phyloP scores from a whole-genome alignment of 495 filamentous ascomycete genomes.

The Trichoderma erinaceum region DNA sequence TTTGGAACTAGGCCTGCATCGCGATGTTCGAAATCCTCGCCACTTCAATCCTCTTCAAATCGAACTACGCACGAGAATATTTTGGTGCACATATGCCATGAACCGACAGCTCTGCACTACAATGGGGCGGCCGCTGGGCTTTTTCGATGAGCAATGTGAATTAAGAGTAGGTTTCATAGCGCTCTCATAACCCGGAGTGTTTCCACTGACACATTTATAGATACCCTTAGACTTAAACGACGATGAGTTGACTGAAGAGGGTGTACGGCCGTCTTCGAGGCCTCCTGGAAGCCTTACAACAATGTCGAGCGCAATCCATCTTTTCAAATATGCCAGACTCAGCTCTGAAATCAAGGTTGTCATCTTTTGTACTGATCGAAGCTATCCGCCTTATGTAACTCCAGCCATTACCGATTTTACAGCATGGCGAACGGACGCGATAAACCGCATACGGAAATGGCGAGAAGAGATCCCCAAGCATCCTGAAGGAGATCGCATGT shows the following conservation, averaged over 20 bases:
- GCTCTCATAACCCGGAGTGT: neutral
- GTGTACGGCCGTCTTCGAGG: neutral
- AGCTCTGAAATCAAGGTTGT: neutral
- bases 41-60: slow-evolving; percentile 1
- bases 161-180: neutral
- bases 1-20: slow-evolving; percentile 1
- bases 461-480: neutral
- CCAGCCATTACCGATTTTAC: neutral
- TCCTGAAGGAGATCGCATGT: neutral
- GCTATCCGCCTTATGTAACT: neutral
- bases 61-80: neutral
- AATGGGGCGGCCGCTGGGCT: slow-evolving; percentile 4
- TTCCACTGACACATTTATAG: neutral
- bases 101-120: slow-evolving; percentile 1
- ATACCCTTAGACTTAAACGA: neutral
- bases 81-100: slow-evolving; percentile 4
- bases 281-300: neutral
- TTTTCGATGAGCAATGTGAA: slow-evolving; percentile 8
- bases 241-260: slow-evolving; percentile 3
- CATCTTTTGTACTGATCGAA: neutral
- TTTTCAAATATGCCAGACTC: neutral
- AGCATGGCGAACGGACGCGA: neutral
- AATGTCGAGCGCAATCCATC: slow-evolving; percentile 5
- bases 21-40: neutral
- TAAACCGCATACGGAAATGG: neutral